A percentile compares a stretch with the other conserved stretches of the same genome.
phyloP scores from a whole-genome alignment of 169 alveolate genomes.

The Plasmodium knowlesi region DNA sequence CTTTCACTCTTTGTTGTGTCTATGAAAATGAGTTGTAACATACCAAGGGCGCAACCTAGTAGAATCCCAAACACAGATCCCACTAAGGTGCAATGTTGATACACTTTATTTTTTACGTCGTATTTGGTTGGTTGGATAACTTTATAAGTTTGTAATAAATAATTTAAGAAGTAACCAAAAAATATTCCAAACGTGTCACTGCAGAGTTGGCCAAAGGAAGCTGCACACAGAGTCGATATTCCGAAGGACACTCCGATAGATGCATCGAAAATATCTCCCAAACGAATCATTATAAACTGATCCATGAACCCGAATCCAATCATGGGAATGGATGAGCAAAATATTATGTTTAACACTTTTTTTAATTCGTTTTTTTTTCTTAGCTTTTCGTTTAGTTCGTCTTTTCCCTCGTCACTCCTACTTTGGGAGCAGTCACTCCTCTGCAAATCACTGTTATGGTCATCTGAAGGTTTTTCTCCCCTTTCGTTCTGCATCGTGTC shows the following conservation, averaged over 20 bases:
- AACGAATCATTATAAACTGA: constrained; percentile 68
- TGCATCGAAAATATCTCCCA: constrained; percentile 72
- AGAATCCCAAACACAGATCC: constrained; percentile 60
- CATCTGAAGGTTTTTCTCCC: background rate
- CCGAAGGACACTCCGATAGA: constrained; percentile 69
- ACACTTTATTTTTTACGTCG: constrained; percentile 57
- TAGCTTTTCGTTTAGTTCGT: background rate
- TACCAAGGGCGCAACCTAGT: constrained; percentile 57
- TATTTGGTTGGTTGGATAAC: constrained; percentile 35
- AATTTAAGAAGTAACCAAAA: constrained; percentile 49
- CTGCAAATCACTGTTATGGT: background rate
- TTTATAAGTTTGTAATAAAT: constrained; percentile 47
- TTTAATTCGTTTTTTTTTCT: constrained; percentile 43
- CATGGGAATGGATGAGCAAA: constrained; percentile 72
- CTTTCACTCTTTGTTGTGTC: constrained; percentile 70
- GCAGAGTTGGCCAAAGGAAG: constrained; percentile 63
- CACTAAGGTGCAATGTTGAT: constrained; percentile 50
- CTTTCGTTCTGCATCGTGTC: background rate
- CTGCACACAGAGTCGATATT: constrained; percentile 66
- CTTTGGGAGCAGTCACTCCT: background rate
- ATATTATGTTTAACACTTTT: constrained; percentile 48
- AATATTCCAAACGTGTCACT: constrained; percentile 66
- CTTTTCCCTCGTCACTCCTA: background rate
- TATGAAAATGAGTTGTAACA: constrained; percentile 49
- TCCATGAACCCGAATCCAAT: constrained; percentile 71